Conservation (phyloP, 2,329 filamentous ascomycete species). For the Arthrinium phaeospermum region DNA sequence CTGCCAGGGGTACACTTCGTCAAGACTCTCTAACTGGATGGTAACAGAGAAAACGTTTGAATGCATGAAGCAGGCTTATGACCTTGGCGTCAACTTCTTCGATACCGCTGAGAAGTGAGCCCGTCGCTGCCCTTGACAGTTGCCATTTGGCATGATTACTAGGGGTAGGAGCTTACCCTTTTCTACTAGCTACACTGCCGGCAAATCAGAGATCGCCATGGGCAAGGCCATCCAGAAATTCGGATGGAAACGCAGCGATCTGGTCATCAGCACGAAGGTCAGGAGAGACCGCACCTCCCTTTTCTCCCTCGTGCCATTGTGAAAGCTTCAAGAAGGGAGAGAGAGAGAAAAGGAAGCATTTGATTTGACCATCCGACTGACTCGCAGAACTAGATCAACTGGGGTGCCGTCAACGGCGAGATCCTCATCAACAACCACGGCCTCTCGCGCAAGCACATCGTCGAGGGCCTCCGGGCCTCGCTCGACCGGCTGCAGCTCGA, state of each 20-base stretch:
- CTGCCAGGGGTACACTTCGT: background rate
- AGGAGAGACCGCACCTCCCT: background rate
- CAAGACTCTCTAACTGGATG: slow-evolving; percentile 10
- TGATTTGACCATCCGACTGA: background rate
- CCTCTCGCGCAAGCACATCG: slow-evolving; percentile 71
- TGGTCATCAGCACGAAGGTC: slow-evolving; percentile 67
- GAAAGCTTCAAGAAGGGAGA: background rate
- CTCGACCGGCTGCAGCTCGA: slow-evolving; percentile 62
- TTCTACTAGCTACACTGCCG: slow-evolving; percentile 52
- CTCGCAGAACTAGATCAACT: slow-evolving; percentile 61
- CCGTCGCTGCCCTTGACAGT: too few species aligned
- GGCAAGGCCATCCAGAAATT: slow-evolving; percentile 65
- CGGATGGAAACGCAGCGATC: slow-evolving; percentile 65
- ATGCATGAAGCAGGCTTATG: slow-evolving; percentile 67
- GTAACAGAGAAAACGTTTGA: slow-evolving; percentile 61
- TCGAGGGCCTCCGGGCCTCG: slow-evolving; percentile 67
- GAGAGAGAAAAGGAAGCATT: background rate
- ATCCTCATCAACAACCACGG: slow-evolving; percentile 71
- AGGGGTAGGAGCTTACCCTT: background rate
- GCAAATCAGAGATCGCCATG: slow-evolving; percentile 68
- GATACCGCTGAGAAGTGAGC: slow-evolving; percentile 58
- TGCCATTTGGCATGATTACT: too few species aligned
- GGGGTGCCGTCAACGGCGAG: slow-evolving; percentile 64
- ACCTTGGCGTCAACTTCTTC: slow-evolving; percentile 67
- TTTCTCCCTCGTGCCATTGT: background rate